phyloP scores from a whole-genome alignment of 2,329 filamentous ascomycete species.

The Paecilomyces dactylethromorphus region DNA sequence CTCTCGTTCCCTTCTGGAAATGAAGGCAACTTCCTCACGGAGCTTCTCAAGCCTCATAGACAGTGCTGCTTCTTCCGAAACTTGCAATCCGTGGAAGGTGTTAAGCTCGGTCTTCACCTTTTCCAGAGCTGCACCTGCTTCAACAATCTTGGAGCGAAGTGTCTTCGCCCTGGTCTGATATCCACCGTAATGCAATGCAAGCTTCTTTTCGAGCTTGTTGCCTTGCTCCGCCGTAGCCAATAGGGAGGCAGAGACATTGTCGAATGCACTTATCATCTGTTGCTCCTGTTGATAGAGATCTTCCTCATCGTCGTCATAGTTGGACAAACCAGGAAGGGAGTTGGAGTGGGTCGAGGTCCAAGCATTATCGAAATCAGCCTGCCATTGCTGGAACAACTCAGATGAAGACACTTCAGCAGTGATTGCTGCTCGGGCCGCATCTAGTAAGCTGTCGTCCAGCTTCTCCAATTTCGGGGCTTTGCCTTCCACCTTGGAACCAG shows the following conservation, averaged over 20 bases:
- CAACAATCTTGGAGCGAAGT: conserved; percentile 69
- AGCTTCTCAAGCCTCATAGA: conserved; percentile 64
- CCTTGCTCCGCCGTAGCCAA: conserved; percentile 68
- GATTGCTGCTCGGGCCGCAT: conserved; percentile 70
- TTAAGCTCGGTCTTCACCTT: conserved; percentile 67
- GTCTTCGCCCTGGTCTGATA: conserved; percentile 82
- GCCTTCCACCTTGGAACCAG: conserved; percentile 59
- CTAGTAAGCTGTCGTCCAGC: conserved; percentile 65
- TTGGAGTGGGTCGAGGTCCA: conserved; percentile 47
- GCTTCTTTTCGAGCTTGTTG: conserved; percentile 88
- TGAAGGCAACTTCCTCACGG: conserved; percentile 74
- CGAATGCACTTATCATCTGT: conserved; percentile 64
- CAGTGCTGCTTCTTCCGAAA: conserved; percentile 73
- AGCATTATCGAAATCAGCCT: conserved; percentile 43
- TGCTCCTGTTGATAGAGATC: conserved; percentile 51
- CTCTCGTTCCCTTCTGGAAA: conserved; percentile 77
- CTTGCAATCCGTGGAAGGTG: conserved; percentile 67
- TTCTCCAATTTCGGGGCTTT: conserved; percentile 53
- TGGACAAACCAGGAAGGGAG: conserved; percentile 66
- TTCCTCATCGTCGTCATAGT: conserved; percentile 70
- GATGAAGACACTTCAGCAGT: conserved; percentile 57
- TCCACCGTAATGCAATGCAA: conserved; percentile 78
- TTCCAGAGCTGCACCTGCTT: conserved; percentile 67
- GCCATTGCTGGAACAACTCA: conserved; percentile 43
- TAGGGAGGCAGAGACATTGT: conserved; percentile 67